A percentile compares a stretch with the other conserved stretches of the same genome.
Conservation (phyloP, 2,329 filamentous ascomycete species). For the Sporothrix mexicana region DNA sequence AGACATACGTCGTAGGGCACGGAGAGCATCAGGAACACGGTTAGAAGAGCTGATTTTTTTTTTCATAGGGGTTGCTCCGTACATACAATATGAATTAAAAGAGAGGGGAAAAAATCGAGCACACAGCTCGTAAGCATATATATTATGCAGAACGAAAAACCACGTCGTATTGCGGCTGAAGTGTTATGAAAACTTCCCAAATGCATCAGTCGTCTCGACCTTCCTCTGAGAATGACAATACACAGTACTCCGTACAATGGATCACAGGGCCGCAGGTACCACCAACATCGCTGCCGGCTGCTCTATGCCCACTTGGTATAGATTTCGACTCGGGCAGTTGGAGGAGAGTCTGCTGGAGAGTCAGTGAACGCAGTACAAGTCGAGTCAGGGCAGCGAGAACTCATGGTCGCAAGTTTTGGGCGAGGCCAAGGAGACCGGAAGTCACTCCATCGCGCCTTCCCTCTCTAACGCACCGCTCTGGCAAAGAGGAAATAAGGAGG, state of each 20-base stretch:
- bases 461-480: not conserved
- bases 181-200: not conserved
- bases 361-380: not conserved
- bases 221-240: not conserved
- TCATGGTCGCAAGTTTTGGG: no score
- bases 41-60: not conserved
- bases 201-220: not conserved
- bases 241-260: not conserved
- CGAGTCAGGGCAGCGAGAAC: no score
- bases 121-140: no score
- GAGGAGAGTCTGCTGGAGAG: not conserved
- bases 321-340: not conserved
- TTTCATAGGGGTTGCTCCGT: not conserved
- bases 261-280: not conserved
- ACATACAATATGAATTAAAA: no score
- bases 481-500: not conserved
- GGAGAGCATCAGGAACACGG: slow-evolving; percentile 4
- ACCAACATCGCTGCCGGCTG: not conserved
- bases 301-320: not conserved
- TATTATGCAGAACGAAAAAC: not conserved
- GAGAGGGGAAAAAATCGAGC: no score
- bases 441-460: not conserved
- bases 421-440: not conserved
- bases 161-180: not conserved
- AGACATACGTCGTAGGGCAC: not conserved